phyloP scores from a whole-genome alignment of 768 basidiomycete species.

The Mycena rosella region DNA sequence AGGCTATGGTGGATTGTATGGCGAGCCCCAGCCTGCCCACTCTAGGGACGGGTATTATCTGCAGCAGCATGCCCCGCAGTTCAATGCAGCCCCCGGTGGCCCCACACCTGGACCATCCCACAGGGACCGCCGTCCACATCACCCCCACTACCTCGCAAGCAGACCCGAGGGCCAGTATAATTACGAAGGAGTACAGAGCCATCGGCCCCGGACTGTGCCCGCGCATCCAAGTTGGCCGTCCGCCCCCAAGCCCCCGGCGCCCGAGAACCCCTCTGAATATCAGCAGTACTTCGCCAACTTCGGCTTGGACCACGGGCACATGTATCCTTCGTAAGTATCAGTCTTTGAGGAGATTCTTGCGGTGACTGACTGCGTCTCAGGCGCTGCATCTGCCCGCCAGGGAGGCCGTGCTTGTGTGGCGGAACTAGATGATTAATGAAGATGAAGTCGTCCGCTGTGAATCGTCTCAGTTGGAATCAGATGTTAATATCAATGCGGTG shows the following conservation, averaged over 20 bases:
- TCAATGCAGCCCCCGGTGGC: not conserved
- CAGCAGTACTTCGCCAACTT: not conserved
- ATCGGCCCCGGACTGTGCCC: not conserved
- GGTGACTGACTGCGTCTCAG: too few relatives aligned
- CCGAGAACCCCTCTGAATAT: not conserved
- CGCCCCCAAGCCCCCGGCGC: not conserved
- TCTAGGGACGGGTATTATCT: not conserved
- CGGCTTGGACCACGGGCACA: not conserved
- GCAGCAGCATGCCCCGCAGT: not conserved
- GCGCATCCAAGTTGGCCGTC: not conserved
- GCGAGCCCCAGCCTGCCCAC: too few relatives aligned
- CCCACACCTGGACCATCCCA: not conserved
- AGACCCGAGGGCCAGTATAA: not conserved
- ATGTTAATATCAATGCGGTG: too few relatives aligned
- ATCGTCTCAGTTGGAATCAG: too few relatives aligned
- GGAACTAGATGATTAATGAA: too few relatives aligned
- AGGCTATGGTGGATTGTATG: too few relatives aligned
- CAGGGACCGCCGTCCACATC: not conserved
- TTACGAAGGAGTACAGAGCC: not conserved
- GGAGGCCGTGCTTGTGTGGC: not conserved
- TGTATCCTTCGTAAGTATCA: too few relatives aligned
- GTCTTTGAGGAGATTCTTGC: too few relatives aligned
- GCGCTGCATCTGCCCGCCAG: not conserved
- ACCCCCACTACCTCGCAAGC: not conserved
- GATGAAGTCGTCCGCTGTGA: too few relatives aligned